Conservation (phyloP, 805 yeast genomes). For the Grigorovia humatica region DNA sequence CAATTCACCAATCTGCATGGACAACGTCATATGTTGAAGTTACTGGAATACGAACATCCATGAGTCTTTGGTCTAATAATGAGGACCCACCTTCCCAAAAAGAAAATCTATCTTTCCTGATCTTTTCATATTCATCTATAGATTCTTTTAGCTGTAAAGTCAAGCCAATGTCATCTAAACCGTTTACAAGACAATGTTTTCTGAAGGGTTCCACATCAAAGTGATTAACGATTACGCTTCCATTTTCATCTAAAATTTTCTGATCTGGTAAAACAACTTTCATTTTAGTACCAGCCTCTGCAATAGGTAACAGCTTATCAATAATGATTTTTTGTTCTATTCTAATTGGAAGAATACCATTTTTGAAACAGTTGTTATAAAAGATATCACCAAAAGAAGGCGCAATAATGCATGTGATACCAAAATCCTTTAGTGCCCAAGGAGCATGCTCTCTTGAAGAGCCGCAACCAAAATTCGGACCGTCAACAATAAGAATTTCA, state of each 20-base stretch:
- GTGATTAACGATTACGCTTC: conserved; percentile 65
- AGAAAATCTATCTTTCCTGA: conserved; percentile 71
- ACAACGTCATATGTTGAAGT: conserved; percentile 6
- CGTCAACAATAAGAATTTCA: conserved; percentile 79
- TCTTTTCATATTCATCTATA: conserved; percentile 63
- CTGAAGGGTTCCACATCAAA: conserved; percentile 88
- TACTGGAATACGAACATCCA: conserved; percentile 1
- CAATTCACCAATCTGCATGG: conserved; percentile 11
- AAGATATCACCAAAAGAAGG: conserved; percentile 98
- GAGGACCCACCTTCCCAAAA: conserved; percentile 87
- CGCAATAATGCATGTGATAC: conserved; percentile 90
- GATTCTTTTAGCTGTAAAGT: conserved; percentile 81
- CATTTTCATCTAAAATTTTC: conserved; percentile 55
- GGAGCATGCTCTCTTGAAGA: conserved; percentile 99
- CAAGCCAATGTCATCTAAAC: conserved; percentile 93
- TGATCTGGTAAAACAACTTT: conserved; percentile 83
- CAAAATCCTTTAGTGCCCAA: conserved; percentile 97
- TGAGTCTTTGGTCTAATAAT: conserved; percentile 28
- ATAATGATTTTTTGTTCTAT: conserved; percentile 67
- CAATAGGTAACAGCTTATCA: conserved; percentile 68
- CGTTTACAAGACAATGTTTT: conserved; percentile 89
- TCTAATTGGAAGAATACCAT: conserved; percentile 89
- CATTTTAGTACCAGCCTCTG: conserved; percentile 55
- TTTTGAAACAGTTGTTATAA: conserved; percentile 94
- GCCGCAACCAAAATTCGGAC: conserved; percentile 98